A percentile compares a stretch with the other conserved stretches of the same genome.
These are phyloP conservation scores for Rutstroemia sp. DNA, from an alignment of 2,329 filamentous ascomycete genomes.

Conservation along the genomic window DNA sequence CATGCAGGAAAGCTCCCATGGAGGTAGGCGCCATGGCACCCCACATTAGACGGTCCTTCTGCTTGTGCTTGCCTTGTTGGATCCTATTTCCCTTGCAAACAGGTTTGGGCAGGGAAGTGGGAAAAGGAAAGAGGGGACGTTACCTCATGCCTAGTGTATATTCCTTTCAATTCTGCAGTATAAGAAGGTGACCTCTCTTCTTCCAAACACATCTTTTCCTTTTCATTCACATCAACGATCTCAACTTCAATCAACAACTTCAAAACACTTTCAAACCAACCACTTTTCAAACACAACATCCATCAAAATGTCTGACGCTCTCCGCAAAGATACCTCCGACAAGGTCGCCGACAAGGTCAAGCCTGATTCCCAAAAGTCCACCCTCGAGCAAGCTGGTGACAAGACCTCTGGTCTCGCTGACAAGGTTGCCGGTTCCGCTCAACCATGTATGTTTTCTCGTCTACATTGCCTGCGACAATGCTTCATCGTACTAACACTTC, in stretches of 20 bases:
- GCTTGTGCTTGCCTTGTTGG: neutral
- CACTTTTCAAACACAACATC: neutral
- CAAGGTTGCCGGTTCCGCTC: slow-evolving; percentile 37
- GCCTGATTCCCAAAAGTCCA: slow-evolving; percentile 47
- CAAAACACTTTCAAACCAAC: neutral
- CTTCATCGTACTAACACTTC: neutral
- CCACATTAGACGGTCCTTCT: neutral
- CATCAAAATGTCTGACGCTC: slow-evolving; percentile 9
- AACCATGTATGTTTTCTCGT: slow-evolving; percentile 32
- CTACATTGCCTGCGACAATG: neutral
- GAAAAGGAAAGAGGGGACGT: neutral
- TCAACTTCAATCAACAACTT: neutral
- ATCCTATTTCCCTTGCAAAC: neutral
- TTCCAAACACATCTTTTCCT: neutral
- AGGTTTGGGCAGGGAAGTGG: neutral
- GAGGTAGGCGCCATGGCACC: neutral
- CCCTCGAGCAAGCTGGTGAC: slow-evolving; percentile 34
- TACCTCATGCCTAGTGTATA: neutral
- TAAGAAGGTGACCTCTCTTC: neutral
- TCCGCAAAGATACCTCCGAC: slow-evolving; percentile 41
- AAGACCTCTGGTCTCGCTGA: slow-evolving; percentile 37
- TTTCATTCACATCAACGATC: neutral
- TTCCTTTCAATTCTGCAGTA: neutral
- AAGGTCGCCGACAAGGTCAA: slow-evolving; percentile 40
- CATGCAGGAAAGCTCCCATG: too few species aligned